Base-by-base conservation (phyloP, 192 early-diverging fungal species). In the Powellomyces hirtus region DNA sequence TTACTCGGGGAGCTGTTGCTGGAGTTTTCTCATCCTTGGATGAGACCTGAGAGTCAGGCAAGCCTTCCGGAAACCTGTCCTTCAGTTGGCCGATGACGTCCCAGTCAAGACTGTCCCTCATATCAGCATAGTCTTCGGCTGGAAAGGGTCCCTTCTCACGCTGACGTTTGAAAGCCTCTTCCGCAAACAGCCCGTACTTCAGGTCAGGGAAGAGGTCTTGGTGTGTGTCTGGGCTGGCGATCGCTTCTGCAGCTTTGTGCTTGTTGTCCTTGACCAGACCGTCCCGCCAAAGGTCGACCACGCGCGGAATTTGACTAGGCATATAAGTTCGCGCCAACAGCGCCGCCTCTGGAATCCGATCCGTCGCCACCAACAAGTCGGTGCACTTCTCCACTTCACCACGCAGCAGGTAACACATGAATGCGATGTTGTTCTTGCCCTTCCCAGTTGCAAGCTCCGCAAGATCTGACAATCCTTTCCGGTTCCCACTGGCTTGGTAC, bases 301-400 rank as follows among this genome's bases (percentile, higher is more conserved):
- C 82, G 61, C 79, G 55, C 22, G 73, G 10, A 13, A 80, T 70
- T 29, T 78, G 68, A 31, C 71, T 83, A 13, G 97, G 97, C 46
- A 89, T 71, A 71, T 97, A 92, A 0, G 97, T 89, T 44, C 92
- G 84, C 1, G 95, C 95, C 77, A 97, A 86, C 74, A 97, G 84
- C 27, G 96, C 94, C 0, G 97, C 97, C 74, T 99, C 97, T 7
- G 96, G 90, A 35, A 94, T 82, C 50, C 97, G 91, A 31, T 93
- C 89, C 33, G 93, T 92, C 53, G 86, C 79, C 51, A 94, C 78
- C 44, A 99, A 79, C n/a, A 98, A 78, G 16, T 91, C 91, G 50
- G 96, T 86, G 64, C 93, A 93, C 37, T 92, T 84, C 60, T 94
- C 87, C 22, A 91, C 71, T 34, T 89, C 81, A 42, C 89, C 89